phyloP scores from a whole-genome alignment of 164 flowering plant species.

The Magnolia sinica region DNA sequence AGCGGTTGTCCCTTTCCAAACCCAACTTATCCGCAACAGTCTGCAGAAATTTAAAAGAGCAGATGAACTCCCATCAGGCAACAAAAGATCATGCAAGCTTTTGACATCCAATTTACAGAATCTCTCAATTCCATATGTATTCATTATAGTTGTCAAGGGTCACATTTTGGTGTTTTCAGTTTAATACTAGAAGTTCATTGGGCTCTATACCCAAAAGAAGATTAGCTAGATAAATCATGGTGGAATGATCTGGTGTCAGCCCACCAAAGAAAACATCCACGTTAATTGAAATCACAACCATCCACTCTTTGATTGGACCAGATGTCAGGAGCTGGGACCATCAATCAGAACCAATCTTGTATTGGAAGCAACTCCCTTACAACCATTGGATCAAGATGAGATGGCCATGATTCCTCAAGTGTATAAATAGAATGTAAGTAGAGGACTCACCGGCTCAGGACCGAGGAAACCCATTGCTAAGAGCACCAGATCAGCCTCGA shows the following conservation, averaged over 20 bases:
- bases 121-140: neutral
- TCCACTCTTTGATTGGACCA: neutral
- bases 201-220: no score
- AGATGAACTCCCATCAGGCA: neutral
- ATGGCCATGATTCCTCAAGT: neutral
- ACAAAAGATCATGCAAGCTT: neutral
- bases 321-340: no score
- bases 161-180: no score
- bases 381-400: neutral
- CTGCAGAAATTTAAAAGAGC: conserved; percentile 32
- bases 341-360: no score
- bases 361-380: no score
- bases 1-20: conserved; percentile 70
- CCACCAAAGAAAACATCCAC: neutral
- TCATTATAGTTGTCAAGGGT: no score
- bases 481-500: conserved; percentile 83
- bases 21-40: conserved; percentile 70
- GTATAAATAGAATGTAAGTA: neutral
- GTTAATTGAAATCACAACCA: neutral
- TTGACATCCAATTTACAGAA: neutral
- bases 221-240: neutral
- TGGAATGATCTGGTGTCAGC: neutral
- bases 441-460: conserved; percentile 76
- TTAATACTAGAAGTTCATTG: no score
- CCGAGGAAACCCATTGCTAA: conserved; percentile 99